Evolutionary conservation across 192 early-diverging fungal genomes (phyloP), one percentile per base, ranked within the genome.

Genomic region (Gonapodya sp.): DNA sequence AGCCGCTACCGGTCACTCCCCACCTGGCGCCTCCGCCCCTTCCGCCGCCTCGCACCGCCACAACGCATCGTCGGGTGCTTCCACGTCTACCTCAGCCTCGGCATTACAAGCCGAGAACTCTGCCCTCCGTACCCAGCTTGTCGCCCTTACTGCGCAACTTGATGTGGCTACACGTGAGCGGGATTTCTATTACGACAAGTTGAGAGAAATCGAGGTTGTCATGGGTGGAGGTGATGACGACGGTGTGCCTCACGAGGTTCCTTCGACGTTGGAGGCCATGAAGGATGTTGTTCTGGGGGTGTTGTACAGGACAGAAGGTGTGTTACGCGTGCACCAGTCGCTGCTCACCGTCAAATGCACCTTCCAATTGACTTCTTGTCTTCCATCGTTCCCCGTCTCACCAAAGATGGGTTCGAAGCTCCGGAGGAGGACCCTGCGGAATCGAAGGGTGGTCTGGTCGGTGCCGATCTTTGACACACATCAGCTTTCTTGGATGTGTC

Each of bases 111-210:
- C 83, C 36, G 79, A 36, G 33, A 81, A 79, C 79, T 73, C 46
- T 64, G 82, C 83, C 2, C 79, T 82, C 14, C 81, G 82, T 79
- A 85, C 81, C 80, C 18, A 73, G 83, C 85, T 34, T 74, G 81
- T 35, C 64, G 95, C 97, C 83, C 86, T 94, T 75, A 95, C 95
- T 84, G 89, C 92, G 31, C 91, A 93, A 33, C 92, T 98, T 36
- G 95, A 96, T 79, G 95, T 94, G 78, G 91, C 95, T 31, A 96
- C 97, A 84, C 98, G 95, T 86, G 96, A 99, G 84, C 89, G 97
- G 32, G 96, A 99, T 81, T 99, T 99, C 84, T 99, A 99, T 82
- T 99, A 97, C 85, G 83, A 85, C 33, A 99, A 98, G 86, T 86
- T 98, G 81, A 87, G 96, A 35, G 96, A 97, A 84, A 96, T 98